A percentile compares a stretch with the other conserved stretches of the same genome.
These are phyloP conservation scores for Cladosporium halotolerans DNA, from an alignment of 2,329 filamentous ascomycete genomes.

Conservation along the genomic window DNA sequence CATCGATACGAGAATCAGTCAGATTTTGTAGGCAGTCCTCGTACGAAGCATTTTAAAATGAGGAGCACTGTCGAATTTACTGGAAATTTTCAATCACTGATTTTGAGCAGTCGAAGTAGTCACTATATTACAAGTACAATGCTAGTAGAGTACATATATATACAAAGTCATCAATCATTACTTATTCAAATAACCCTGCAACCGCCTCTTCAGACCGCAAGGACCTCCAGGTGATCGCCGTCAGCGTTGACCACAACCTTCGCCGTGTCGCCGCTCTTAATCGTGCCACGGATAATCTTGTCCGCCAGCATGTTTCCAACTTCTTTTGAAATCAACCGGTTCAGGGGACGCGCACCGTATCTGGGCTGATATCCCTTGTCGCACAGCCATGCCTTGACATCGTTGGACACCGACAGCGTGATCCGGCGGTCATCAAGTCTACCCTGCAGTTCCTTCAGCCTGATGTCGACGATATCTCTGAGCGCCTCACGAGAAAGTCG, in stretches of 20 bases:
- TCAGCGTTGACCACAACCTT: slow-evolving; percentile 62
- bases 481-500: slow-evolving; percentile 71
- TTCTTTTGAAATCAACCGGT: slow-evolving; percentile 82
- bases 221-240: slow-evolving; percentile 32
- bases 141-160: slow-evolving; percentile 2
- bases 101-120: not conserved
- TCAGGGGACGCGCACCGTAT: slow-evolving; percentile 85
- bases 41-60: too few relatives aligned
- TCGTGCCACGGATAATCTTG: slow-evolving; percentile 79
- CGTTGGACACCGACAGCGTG: slow-evolving; percentile 60
- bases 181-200: not conserved
- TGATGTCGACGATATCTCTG: slow-evolving; percentile 88
- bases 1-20: not conserved
- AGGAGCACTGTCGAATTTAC: too few relatives aligned
- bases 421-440: slow-evolving; percentile 83
- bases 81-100: too few relatives aligned
- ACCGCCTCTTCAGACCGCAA: slow-evolving; percentile 7
- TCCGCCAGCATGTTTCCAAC: slow-evolving; percentile 86
- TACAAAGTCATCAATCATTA: slow-evolving; percentile 6
- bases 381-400: slow-evolving; percentile 79
- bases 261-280: slow-evolving; percentile 69
- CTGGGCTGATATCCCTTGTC: slow-evolving; percentile 85
- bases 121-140: slow-evolving; percentile 9
- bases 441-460: slow-evolving; percentile 74
- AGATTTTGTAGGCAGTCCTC: not conserved